phyloP scores from a whole-genome alignment of 305 asterid genomes.

The Fraxinus dipetala region DNA sequence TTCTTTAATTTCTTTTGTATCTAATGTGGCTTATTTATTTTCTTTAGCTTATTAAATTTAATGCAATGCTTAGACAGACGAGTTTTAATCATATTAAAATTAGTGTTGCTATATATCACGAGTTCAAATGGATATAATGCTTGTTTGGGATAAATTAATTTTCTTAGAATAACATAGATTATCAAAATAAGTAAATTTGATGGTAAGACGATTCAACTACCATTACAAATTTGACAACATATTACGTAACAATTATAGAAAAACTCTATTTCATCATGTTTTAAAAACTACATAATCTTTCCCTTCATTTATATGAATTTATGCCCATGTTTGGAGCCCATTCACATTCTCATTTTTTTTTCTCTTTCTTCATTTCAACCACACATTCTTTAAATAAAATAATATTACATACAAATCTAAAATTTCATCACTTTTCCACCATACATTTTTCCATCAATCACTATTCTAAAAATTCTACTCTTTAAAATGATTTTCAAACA shows the following conservation, averaged over 20 bases:
- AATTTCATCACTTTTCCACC: too few relatives aligned
- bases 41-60: not conserved
- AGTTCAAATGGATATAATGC: not conserved
- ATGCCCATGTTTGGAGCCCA: too few relatives aligned
- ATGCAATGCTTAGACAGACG: not conserved
- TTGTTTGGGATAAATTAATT: not conserved
- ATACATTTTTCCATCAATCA: too few relatives aligned
- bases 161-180: not conserved
- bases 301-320: too few relatives aligned
- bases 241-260: not conserved
- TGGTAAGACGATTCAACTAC: not conserved
- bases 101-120: not conserved
- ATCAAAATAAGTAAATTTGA: not conserved
- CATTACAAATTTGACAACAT: not conserved
- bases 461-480: too few relatives aligned
- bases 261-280: not conserved
- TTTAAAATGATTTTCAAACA: too few relatives aligned
- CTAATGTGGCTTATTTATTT: not conserved
- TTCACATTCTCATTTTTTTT: too few relatives aligned
- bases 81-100: not conserved
- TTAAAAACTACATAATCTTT: not conserved
- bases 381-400: too few relatives aligned
- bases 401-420: too few relatives aligned
- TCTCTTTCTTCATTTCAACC: too few relatives aligned
- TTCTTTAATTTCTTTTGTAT: not conserved